These are phyloP conservation scores for Rhizophagus sp. DNA, from an alignment of 192 early-diverging fungal species.

Conservation along the genomic window DNA sequence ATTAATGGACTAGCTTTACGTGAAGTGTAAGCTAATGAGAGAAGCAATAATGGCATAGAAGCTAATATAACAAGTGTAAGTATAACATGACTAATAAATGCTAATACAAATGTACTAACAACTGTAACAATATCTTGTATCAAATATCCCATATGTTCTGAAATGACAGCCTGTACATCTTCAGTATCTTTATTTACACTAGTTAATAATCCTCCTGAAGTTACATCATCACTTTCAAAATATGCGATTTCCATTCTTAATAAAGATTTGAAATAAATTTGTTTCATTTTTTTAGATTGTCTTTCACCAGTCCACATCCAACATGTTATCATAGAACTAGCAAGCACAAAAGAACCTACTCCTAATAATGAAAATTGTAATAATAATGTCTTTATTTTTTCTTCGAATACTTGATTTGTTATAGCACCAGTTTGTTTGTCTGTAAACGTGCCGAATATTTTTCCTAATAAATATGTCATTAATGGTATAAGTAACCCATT, in stretches of 20 bases:
- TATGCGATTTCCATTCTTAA: conserved; percentile 70
- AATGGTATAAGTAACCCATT: conserved; percentile 1
- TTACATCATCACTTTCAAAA: conserved; percentile 69
- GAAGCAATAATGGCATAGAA: conserved; percentile 62
- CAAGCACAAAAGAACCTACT: conserved; percentile 36
- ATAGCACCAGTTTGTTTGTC: conserved; percentile 13
- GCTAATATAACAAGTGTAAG: conserved; percentile 67
- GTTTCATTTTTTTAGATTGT: conserved; percentile 63
- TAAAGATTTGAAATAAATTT: conserved; percentile 61
- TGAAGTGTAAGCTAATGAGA: background rate
- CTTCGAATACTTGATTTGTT: background rate
- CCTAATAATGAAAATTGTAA: conserved; percentile 44
- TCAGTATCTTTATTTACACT: conserved; percentile 55
- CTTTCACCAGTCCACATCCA: conserved; percentile 52
- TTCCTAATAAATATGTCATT: conserved; percentile 18
- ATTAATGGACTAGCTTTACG: conserved; percentile 3
- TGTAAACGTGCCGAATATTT: conserved; percentile 18
- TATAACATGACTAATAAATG: conserved; percentile 55
- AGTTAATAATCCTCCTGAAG: conserved; percentile 68
- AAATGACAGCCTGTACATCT: background rate
- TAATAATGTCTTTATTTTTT: background rate
- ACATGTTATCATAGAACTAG: conserved; percentile 14
- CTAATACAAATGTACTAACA: conserved; percentile 36
- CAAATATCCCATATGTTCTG: conserved; percentile 10
- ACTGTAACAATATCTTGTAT: conserved; percentile 14